A percentile compares a stretch with the other conserved stretches of the same genome.
phyloP scores from a whole-genome alignment of 2,329 filamentous ascomycete genomes.

The Alternaria triticimaculans region DNA sequence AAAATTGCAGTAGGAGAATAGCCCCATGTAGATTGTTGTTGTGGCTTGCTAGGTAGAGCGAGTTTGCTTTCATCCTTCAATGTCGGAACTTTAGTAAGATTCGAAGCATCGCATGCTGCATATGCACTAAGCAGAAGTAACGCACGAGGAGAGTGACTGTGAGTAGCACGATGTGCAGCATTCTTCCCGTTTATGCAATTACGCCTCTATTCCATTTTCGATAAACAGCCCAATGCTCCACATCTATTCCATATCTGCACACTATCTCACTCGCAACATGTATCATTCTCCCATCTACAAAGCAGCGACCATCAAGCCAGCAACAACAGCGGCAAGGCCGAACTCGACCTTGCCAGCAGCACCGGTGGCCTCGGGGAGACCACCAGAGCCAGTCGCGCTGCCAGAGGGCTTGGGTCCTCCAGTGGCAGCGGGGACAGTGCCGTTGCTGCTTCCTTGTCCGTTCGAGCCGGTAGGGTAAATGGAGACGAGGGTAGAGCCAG shows the following conservation, averaged over 20 bases:
- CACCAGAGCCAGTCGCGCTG: conserved; percentile 11
- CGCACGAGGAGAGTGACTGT: neutral
- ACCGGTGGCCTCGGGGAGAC: conserved; percentile 21
- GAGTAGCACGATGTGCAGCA: neutral
- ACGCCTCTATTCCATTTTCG: neutral
- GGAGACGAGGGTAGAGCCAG: conserved; percentile 1
- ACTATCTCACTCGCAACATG: neutral
- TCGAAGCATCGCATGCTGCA: neutral
- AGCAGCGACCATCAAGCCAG: conserved; percentile 31
- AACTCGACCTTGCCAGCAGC: conserved; percentile 33
- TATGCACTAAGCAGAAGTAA: neutral
- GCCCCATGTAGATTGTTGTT: neutral
- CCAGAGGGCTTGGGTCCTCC: conserved; percentile 10
- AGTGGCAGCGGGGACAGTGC: conserved; percentile 12
- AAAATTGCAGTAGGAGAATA: neutral
- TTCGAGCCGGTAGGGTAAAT: conserved; percentile 13
- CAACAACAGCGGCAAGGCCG: conserved; percentile 31
- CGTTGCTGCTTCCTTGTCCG: conserved; percentile 6
- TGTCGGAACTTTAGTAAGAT: neutral
- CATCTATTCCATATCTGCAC: neutral
- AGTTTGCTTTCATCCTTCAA: neutral
- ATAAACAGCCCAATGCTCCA: neutral
- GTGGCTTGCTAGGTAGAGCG: neutral
- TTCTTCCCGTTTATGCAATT: neutral
- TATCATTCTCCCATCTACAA: conserved; percentile 26